These are phyloP conservation scores for Spergularia marina DNA, from an alignment of 148 eudicot species.

Conservation along the genomic window DNA sequence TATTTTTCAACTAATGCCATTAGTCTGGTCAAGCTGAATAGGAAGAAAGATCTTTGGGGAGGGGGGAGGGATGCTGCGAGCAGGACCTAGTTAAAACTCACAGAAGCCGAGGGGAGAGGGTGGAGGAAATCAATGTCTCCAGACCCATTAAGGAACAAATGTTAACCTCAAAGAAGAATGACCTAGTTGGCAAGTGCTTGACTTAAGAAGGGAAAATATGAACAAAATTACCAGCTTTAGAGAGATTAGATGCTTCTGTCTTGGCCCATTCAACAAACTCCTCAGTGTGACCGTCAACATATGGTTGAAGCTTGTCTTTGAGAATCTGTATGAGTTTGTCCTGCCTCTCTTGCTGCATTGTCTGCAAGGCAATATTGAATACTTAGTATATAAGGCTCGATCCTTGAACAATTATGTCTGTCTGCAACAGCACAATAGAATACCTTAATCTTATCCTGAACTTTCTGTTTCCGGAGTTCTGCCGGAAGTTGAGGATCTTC, in stretches of 20 bases:
- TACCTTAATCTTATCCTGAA: conserved; percentile 82
- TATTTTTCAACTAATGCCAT: too few species aligned
- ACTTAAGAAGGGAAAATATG: not conserved
- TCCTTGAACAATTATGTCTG: not conserved
- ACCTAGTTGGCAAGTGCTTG: not conserved
- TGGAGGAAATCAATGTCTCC: not conserved
- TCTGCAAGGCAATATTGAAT: conserved; percentile 37
- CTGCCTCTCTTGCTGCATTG: conserved; percentile 69
- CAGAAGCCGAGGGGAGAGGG: not conserved
- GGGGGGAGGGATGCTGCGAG: too few species aligned
- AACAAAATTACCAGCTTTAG: conserved; percentile 64
- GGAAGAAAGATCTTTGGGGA: too few species aligned
- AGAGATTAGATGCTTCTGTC: conserved; percentile 69
- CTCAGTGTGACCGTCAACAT: conserved; percentile 61
- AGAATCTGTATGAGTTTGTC: conserved; percentile 60
- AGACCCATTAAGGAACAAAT: not conserved
- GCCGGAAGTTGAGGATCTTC: conserved; percentile 45
- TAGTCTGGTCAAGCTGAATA: too few species aligned
- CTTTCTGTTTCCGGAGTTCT: conserved; percentile 56
- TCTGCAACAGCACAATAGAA: conserved; percentile 6
- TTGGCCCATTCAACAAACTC: conserved; percentile 79
- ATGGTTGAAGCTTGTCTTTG: conserved; percentile 69
- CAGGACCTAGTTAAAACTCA: not conserved
- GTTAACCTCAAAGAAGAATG: not conserved
- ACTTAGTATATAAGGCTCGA: conserved; percentile 3